Conservation (phyloP, 2,329 filamentous ascomycete genomes). For the Bertia moriformis region DNA sequence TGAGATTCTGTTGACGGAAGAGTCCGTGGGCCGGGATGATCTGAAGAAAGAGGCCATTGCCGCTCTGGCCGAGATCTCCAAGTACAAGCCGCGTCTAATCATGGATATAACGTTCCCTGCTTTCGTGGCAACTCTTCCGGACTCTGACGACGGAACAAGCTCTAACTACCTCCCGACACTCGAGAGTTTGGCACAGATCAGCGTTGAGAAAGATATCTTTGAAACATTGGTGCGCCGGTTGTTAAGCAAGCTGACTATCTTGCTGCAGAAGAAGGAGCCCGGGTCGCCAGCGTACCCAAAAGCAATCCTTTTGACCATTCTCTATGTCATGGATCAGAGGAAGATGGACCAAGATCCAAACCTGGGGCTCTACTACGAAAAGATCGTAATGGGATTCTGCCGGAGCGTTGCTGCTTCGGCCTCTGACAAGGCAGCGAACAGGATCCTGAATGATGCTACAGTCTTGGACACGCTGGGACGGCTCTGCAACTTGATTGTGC, state of each 20-base stretch:
- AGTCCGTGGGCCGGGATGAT: constrained; percentile 36
- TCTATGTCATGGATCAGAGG: constrained; percentile 44
- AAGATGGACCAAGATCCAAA: constrained; percentile 22
- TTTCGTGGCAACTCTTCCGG: constrained; percentile 50
- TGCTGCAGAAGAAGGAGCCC: constrained; percentile 30
- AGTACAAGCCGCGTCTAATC: constrained; percentile 44
- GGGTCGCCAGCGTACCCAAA: constrained; percentile 36
- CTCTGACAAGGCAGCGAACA: constrained; percentile 10
- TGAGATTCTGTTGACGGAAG: constrained; percentile 43
- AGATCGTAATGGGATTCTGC: constrained; percentile 25
- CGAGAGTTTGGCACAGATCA: constrained; percentile 50
- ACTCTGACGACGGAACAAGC: constrained; percentile 29
- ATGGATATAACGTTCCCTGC: constrained; percentile 51
- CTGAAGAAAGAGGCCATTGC: constrained; percentile 41
- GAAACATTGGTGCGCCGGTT: constrained; percentile 47
- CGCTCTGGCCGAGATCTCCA: constrained; percentile 44
- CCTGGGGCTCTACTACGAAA: constrained; percentile 28
- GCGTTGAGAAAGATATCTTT: constrained; percentile 45
- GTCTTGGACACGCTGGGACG: constrained; percentile 45
- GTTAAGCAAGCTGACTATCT: constrained; percentile 44
- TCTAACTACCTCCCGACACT: constrained; percentile 36
- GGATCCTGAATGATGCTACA: constrained; percentile 28
- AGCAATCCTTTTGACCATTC: constrained; percentile 42
- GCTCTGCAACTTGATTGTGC: constrained; percentile 42
- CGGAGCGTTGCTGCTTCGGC: constrained; percentile 3